Base-by-base conservation (phyloP, 257 asterid genomes). In the Ocimum tenuiflorum region DNA sequence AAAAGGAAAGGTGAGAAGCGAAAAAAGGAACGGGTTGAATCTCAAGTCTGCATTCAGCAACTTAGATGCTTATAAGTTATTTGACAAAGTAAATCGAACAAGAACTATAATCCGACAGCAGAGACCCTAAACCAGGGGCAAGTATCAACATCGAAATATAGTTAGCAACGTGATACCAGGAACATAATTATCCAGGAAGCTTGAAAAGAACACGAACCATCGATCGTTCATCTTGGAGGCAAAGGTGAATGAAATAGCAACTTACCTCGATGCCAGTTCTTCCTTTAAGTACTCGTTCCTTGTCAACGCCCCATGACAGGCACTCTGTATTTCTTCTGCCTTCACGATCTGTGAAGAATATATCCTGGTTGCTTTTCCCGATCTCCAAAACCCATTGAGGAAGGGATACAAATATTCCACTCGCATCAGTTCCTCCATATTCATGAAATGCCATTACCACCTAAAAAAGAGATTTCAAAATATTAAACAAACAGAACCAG, bases 341-440 rank as follows among this genome's bases (percentile, higher is more conserved):
- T 81, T 79, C 88, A 63, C 88, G 88, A 53, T 85, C 92, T 0
- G 89, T 82, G 86, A 87, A 87, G 83, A 85, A 87, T 57, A 87
- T 82, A 63, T 87, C 95, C 69, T 79, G 95, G 69, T 82, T 87
- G 79, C 56, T 79, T 73, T 83, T 87, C 15, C 92, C 95, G 57
- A 87, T 81, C 75, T 87, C 91, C 83, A 87, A 29, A 79, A 87
- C 79, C 95, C 95, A 87, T 41, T 85, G 89, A 6, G 95, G 95
- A 23, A 87, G 88, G 68, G 92, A 77, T 64, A 87, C 78, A 60
- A 77, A 68, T 51, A 77, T 68, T 70, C 90, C 85, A 66, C 81
- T 79, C 8, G 82, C 68, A 71, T 81, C 89, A 77, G 73, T 78
- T 75, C 91, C 91, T 64, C 89, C 89, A 54, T 77, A 68, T 81